Evolutionary conservation across 768 basidiomycete species (phyloP), one percentile per base, ranked within the genome.

Genomic region (Lactarius evosmus): DNA sequence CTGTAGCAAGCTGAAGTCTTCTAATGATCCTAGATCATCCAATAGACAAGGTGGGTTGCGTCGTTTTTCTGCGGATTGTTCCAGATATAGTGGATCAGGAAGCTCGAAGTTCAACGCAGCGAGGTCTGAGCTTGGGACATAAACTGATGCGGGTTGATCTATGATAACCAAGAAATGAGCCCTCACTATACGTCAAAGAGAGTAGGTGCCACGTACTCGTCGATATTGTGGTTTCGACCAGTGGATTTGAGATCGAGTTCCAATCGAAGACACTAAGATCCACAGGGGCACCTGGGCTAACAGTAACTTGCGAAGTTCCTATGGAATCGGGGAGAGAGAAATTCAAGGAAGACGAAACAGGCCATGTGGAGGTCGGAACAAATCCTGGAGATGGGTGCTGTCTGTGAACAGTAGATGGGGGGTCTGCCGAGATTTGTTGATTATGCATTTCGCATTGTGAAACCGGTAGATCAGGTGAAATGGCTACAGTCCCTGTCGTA

Each of bases 41-140:
- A 7, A 7, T 6, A 16, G 11, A 25, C 16, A 59, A 8, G 41
- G 34, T 0, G 16, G 32, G 8, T 22, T 30, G 6, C 14, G 46
- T 8, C 7, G 3, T 3, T 12, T 8, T 16, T 4, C 44, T 9
- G 12, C 19, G 3, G 5, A 16, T 11, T 27, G 16, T 17, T 11
- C 51, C 14, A 19, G 7, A 61, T 27, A 4, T 12, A 53, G 29
- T 16, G 25, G 9, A 11, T 40, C 9, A 16, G 33, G 53, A 4
- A 60, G 36, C 19, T 33, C 34, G 6, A 5, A 32, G 33, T 55
- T 55, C 6, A 36, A 25, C 22, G 46, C 19, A 12, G 22, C 2
- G 38, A 65, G 58, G 12, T 56, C 54, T 2, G 49, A 33, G 36
- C 53, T 50, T 29, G 58, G 29, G n/a, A 65, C 63, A 16, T 51